These are phyloP conservation scores for Aspergillus kassunensis DNA, from an alignment of 495 filamentous ascomycete genomes.

Conservation along the genomic window DNA sequence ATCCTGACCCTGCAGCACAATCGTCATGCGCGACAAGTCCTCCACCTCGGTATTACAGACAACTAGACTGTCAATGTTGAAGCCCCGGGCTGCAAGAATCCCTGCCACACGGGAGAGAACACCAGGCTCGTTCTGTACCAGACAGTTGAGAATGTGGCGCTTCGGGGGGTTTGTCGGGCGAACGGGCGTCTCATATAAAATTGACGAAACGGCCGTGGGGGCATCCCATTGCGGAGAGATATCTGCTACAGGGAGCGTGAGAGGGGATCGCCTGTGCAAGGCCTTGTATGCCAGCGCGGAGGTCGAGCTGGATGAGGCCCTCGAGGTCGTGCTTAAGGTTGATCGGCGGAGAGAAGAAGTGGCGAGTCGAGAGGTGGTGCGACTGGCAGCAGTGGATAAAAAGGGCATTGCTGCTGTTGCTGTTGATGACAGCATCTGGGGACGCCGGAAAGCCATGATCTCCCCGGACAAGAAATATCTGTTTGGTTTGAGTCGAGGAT, in stretches of 20 bases:
- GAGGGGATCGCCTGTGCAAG: constrained; percentile 80
- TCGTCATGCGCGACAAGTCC: constrained; percentile 96
- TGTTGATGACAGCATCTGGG: constrained; percentile 37
- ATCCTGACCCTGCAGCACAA: constrained; percentile 92
- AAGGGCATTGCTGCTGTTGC: constrained; percentile 34
- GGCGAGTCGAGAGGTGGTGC: constrained; percentile 30
- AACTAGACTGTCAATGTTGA: constrained; percentile 98
- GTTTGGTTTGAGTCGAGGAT: constrained; percentile 25
- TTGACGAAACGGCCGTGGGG: constrained; percentile 91
- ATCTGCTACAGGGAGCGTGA: constrained; percentile 73
- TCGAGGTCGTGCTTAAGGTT: constrained; percentile 19
- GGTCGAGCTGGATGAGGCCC: constrained; percentile 61
- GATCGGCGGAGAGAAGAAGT: constrained; percentile 34
- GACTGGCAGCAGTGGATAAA: constrained; percentile 29
- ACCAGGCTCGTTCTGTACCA: constrained; percentile 98
- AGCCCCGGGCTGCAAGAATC: constrained; percentile 91
- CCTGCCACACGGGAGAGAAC: constrained; percentile 94
- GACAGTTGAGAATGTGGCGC: constrained; percentile 92
- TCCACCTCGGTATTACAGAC: constrained; percentile 98
- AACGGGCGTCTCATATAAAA: constrained; percentile 95
- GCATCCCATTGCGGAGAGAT: constrained; percentile 82
- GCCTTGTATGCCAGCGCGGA: constrained; percentile 97
- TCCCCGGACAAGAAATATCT: constrained; percentile 11
- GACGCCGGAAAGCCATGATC: constrained; percentile 49
- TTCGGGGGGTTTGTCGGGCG: constrained; percentile 81